Evolutionary conservation across 2,329 filamentous ascomycete species (phyloP).

Genomic region (Stachybotrys chartarum): DNA sequence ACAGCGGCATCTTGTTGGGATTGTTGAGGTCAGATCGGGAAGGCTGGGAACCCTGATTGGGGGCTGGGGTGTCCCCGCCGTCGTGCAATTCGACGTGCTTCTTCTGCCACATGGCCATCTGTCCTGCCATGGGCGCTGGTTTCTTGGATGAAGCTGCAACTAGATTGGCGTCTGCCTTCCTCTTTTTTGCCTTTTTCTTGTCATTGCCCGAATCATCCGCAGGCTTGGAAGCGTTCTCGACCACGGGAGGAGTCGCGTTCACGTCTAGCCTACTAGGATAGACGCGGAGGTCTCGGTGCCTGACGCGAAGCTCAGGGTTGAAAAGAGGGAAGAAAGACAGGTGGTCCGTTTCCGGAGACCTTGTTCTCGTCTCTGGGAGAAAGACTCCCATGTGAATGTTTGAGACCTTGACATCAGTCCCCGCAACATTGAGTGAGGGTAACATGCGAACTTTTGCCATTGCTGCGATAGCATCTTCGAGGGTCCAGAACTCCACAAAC

Average conservation of each 20-base stretch:
- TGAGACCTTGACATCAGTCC: conserved; percentile 61
- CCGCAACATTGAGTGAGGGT: conserved; percentile 71
- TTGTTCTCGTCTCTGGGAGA: conserved; percentile 59
- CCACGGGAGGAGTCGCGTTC: conserved; percentile 39
- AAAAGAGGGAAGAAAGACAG: conserved; percentile 65
- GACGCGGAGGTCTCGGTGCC: conserved; percentile 70
- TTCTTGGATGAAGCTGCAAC: conserved; percentile 25
- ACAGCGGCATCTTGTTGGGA: neutral
- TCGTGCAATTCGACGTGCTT: conserved; percentile 33
- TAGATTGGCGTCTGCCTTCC: conserved; percentile 38
- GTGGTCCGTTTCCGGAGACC: conserved; percentile 45
- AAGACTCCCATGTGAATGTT: conserved; percentile 85
- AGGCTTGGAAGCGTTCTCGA: conserved; percentile 18
- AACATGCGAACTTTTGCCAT: conserved; percentile 64
- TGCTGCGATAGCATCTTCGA: conserved; percentile 70
- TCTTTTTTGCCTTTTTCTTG: conserved; percentile 41
- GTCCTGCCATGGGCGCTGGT: conserved; percentile 31
- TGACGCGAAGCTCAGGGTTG: conserved; percentile 60
- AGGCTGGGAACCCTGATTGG: neutral
- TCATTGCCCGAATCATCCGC: conserved; percentile 18
- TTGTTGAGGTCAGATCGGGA: neutral
- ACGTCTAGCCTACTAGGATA: conserved; percentile 61
- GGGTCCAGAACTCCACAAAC: conserved; percentile 73
- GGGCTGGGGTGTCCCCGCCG: conserved; percentile 1
- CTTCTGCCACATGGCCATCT: conserved; percentile 37